Conservation (phyloP, 805 yeast genomes). For the Candida argentea region DNA sequence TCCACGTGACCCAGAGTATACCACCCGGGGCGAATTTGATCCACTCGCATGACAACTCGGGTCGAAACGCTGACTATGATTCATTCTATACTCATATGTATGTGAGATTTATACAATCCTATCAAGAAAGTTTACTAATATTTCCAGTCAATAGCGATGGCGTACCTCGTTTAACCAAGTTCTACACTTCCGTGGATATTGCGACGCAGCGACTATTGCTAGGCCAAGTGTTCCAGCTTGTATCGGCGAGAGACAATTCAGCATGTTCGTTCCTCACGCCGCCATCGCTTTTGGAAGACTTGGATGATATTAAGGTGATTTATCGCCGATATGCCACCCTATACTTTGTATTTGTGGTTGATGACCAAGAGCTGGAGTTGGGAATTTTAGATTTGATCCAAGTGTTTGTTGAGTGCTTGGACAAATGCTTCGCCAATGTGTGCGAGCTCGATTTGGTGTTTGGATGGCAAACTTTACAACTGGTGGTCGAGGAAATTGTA, state of each 20-base stretch:
- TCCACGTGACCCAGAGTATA: neutral
- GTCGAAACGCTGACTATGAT: slow-evolving; percentile 62
- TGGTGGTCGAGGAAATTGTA: slow-evolving; percentile 82
- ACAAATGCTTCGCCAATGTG: slow-evolving; percentile 86
- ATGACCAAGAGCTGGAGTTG: slow-evolving; percentile 88
- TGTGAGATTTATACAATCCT: slow-evolving; percentile 14
- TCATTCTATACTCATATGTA: slow-evolving; percentile 76
- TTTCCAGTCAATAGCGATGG: slow-evolving; percentile 85
- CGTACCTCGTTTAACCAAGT: slow-evolving; percentile 78
- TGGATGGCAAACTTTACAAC: slow-evolving; percentile 95
- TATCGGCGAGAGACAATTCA: slow-evolving; percentile 56
- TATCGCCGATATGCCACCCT: slow-evolving; percentile 92
- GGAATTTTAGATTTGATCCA: slow-evolving; percentile 92
- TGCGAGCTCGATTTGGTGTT: slow-evolving; percentile 95
- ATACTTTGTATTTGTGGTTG: slow-evolving; percentile 93
- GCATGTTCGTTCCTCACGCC: slow-evolving; percentile 89
- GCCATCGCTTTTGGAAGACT: slow-evolving; percentile 65
- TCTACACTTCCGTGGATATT: slow-evolving; percentile 85
- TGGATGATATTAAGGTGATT: slow-evolving; percentile 76
- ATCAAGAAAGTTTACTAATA: slow-evolving; percentile 2
- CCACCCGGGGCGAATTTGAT: neutral
- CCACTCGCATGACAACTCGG: neutral
- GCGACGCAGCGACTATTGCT: slow-evolving; percentile 71
- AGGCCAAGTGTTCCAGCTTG: slow-evolving; percentile 72
- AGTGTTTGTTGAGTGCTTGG: slow-evolving; percentile 91